Evolutionary conservation across 2,329 filamentous ascomycete species (phyloP), one percentile per base, ranked within the genome.

Genomic region (Zasmidium angulare): DNA sequence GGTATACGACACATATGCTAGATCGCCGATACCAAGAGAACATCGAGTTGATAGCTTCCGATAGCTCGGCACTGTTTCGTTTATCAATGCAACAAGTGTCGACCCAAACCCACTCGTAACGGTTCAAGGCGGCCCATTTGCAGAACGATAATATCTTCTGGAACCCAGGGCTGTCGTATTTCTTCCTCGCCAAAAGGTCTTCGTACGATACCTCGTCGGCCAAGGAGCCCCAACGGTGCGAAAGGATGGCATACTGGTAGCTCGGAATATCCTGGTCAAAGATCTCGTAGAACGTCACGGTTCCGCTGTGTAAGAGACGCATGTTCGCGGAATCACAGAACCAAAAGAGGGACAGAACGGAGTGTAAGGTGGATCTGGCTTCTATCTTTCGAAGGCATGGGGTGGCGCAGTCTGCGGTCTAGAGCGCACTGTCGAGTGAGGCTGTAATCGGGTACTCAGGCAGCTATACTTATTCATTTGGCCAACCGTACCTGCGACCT

Each of bases 31-130:
- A 43, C 36, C 36, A 43, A 17, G 36, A 43, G 36, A 43, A 43
- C 36, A 43, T 43, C 7, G 36, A 43, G 36, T 43, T 43, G 36
- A 43, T 43, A 43, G 36, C 36, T 43, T 43, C 36, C n/a, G 36
- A 43, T 3, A 43, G 36, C 36, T 43, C 36, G 14, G 36, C 36
- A 17, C 36, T 43, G 14, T 17, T 43, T 19, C n/a, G 9, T 19
- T 43, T 43, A 17, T 43, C 36, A 17, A 43, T 43, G 36, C 36
- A 43, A 17, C 36, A 43, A 4, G 36, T 43, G 61, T 77, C 75
- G 2, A 75, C 64, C 75, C 75, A 77, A 17, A 68, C 61, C 43
- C 72, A 76, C 2, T 60, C 56, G 22, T 23, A 24, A 19, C 36
- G 40, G 7, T 52, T 51, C 12, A 40, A 40, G 43, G 46, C 36